Conservation (phyloP, 2,329 filamentous ascomycete species). For the Sporothrix schenckii region DNA sequence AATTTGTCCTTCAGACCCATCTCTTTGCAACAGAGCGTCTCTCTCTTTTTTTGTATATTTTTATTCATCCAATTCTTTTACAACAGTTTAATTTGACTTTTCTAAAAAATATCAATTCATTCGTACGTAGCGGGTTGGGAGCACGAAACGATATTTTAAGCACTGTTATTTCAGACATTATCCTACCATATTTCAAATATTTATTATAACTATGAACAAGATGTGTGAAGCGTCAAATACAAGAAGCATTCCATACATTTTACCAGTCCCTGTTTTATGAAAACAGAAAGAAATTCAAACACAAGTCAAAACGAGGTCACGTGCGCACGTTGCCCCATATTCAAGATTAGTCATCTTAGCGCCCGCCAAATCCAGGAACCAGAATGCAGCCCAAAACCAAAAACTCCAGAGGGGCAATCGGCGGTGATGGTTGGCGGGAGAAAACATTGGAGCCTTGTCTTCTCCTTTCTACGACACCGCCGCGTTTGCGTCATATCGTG, state of each 20-base stretch:
- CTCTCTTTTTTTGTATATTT: too few species aligned
- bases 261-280: not conserved
- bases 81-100: too few species aligned
- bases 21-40: not conserved
- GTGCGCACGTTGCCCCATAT: not conserved
- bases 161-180: too few species aligned
- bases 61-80: too few species aligned
- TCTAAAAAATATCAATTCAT: too few species aligned
- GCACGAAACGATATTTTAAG: too few species aligned
- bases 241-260: too few species aligned
- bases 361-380: constrained; percentile 23
- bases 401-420: constrained; percentile 26
- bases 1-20: not conserved
- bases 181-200: too few species aligned
- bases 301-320: not conserved
- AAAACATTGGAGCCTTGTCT: constrained; percentile 22
- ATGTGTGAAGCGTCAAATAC: too few species aligned
- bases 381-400: not conserved
- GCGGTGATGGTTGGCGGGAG: constrained; percentile 25
- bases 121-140: too few species aligned
- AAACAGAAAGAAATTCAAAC: not conserved
- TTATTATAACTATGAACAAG: too few species aligned
- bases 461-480: constrained; percentile 21
- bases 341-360: constrained; percentile 25
- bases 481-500: constrained; percentile 28